Evolutionary conservation across 1,284 basidiomycete species (phyloP).

Genomic region (Ceratobasidium sp.): DNA sequence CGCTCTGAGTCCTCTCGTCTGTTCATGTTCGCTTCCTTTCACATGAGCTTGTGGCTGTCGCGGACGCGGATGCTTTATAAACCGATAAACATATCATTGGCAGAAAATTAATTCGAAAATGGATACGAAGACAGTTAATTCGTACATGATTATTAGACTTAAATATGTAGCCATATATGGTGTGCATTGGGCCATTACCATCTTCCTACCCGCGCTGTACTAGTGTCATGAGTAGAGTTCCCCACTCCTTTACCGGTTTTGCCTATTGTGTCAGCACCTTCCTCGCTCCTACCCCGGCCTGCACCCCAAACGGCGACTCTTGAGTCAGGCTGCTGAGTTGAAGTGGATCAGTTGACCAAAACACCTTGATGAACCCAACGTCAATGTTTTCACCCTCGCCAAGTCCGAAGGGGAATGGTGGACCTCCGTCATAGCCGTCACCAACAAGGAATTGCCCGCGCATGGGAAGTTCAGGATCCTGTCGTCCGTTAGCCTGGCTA

Average conservation of each 20-base stretch:
- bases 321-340: conserved; percentile 17
- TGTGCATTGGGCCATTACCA: too few species aligned
- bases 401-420: conserved; percentile 14
- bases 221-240: conserved; percentile 23
- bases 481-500: not conserved
- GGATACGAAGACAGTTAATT: not conserved
- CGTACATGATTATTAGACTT: conserved; percentile 49
- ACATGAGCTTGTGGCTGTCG: too few species aligned
- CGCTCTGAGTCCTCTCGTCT: too few species aligned
- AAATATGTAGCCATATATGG: too few species aligned
- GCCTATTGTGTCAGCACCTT: conserved; percentile 2
- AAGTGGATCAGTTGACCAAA: conserved; percentile 41
- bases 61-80: not conserved
- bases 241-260: conserved; percentile 19
- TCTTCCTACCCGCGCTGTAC: conserved; percentile 6
- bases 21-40: too few species aligned
- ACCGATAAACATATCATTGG: not conserved
- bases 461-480: conserved; percentile 18
- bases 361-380: conserved; percentile 39
- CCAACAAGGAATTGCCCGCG: conserved; percentile 25
- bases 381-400: not conserved
- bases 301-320: conserved; percentile 7
- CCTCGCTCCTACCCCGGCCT: not conserved
- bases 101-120: too few species aligned
- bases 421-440: conserved; percentile 8